phyloP scores from a whole-genome alignment of 106 monocot species.

The Platanthera zijinensis region DNA sequence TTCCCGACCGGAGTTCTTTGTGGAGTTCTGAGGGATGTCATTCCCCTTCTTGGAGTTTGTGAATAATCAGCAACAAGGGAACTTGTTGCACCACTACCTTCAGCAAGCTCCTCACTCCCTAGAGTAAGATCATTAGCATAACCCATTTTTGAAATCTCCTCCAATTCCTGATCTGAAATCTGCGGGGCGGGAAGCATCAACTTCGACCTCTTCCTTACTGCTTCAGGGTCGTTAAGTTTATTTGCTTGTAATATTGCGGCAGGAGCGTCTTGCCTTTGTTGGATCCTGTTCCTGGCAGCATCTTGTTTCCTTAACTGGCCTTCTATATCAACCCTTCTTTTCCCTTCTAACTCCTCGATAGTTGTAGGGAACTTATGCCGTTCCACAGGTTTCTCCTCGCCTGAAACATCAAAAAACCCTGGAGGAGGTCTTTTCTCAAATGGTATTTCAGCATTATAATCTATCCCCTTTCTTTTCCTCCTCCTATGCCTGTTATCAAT shows the following conservation, averaged over 20 bases:
- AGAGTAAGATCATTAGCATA: conserved; percentile 67
- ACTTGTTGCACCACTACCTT: conserved; percentile 82
- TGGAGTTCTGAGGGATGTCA: conserved; percentile 72
- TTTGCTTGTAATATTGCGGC: conserved; percentile 85
- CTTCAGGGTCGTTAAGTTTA: conserved; percentile 93
- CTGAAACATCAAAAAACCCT: conserved; percentile 78
- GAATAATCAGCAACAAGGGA: conserved; percentile 89
- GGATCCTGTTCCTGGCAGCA: conserved; percentile 88
- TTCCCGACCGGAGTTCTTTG: conserved; percentile 87
- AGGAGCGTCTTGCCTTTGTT: conserved; percentile 90
- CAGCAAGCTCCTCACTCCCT: conserved; percentile 50
- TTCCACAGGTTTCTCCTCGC: conserved; percentile 59
- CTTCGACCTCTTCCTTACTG: conserved; percentile 89
- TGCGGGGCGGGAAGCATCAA: conserved; percentile 94
- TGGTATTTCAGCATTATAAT: conserved; percentile 97
- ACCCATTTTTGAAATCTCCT: conserved; percentile 96
- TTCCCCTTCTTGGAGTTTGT: conserved; percentile 76
- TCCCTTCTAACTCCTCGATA: conserved; percentile 95
- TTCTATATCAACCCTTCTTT: conserved; percentile 84
- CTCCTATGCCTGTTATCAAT: conserved; percentile 69
- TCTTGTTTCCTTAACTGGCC: conserved; percentile 88
- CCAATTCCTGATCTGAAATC: conserved; percentile 92
- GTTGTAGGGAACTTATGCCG: conserved; percentile 82
- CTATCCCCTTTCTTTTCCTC: conserved; percentile 92
- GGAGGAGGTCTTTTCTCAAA: conserved; percentile 98